Evolutionary conservation across 768 basidiomycete genomes (phyloP), one percentile per base, ranked within the genome.

Genomic region (Kwoniella botswanensis): DNA sequence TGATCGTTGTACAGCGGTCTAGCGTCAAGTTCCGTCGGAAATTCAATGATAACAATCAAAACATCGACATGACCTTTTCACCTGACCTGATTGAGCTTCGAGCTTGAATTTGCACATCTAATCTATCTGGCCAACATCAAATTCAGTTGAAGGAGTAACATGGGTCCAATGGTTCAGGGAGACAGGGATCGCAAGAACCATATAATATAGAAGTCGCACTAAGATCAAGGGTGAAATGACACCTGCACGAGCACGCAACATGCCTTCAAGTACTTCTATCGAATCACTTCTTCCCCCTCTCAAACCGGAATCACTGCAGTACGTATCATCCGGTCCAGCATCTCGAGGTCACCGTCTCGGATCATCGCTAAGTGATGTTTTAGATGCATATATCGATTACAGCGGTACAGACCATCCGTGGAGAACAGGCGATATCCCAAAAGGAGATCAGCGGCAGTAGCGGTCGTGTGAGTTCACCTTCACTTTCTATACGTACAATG

Each of bases 221-320:
- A 2, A 50, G 22, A 46, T 1, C 3, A 0, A 44, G 9, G 43
- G n/a, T 5, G 21, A 4, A 10, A 35, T 63, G 1, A 15, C 22
- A 17, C 53, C 42, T 21, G 1, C 42, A 13, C 18, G 46, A 44
- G 1, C 2, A 5, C 15, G 1, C 62, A 57, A 55, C 7, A 67
- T 67, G 65, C 46, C 63, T 41, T 35, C 41, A n/a, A 57, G 53
- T 22, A 35, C 35, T 35, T 35, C 35, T 35, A 65, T 78, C 41
- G 74, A 78, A 70, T 71, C 74, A 54, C 63, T 75, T 12, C 62
- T 77, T 1, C 74, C 70, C 12, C 78, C 78, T 11, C 73, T 79
- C 57, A 79, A 79, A 56, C 67, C 76, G 21, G 76, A 75, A 57
- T 79, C 78, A 1, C 59, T 79, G 9, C 78, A 77, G 78, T 74